These are phyloP conservation scores for Ganoderma resinaceum DNA, from an alignment of 1,284 basidiomycete species.

Conservation along the genomic window DNA sequence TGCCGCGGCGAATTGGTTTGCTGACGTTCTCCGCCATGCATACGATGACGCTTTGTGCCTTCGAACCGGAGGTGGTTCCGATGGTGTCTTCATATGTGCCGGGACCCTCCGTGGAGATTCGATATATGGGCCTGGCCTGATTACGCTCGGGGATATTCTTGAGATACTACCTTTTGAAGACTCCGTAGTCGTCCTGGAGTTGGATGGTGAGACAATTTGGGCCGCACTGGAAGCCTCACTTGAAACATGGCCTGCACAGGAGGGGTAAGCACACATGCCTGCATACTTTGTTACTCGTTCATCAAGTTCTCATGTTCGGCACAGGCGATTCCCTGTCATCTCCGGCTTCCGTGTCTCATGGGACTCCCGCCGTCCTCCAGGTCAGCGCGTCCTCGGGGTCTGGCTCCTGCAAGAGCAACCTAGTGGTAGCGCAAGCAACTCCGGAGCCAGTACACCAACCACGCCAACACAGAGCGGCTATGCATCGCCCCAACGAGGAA, in stretches of 20 bases:
- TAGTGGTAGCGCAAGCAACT: conserved; percentile 39
- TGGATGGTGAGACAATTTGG: conserved; percentile 87
- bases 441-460: conserved; percentile 40
- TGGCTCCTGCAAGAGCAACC: conserved; percentile 65
- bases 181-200: conserved; percentile 81
- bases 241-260: conserved; percentile 87
- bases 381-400: conserved; percentile 76
- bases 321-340: conserved; percentile 87
- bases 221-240: conserved; percentile 81
- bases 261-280: conserved; percentile 65
- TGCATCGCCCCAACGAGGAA: conserved; percentile 41
- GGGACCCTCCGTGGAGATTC: conserved; percentile 90
- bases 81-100: conserved; percentile 85
- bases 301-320: not conserved
- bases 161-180: conserved; percentile 94
- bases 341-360: conserved; percentile 88
- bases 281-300: not conserved
- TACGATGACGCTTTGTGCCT: conserved; percentile 82
- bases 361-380: conserved; percentile 80
- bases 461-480: conserved; percentile 45
- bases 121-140: conserved; percentile 68
- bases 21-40: conserved; percentile 85
- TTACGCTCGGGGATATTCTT: conserved; percentile 81
- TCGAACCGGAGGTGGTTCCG: conserved; percentile 69
- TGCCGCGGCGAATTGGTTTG: conserved; percentile 88